phyloP scores from a whole-genome alignment of 2,329 filamentous ascomycete species.

The Sclerotinia spermophila region DNA sequence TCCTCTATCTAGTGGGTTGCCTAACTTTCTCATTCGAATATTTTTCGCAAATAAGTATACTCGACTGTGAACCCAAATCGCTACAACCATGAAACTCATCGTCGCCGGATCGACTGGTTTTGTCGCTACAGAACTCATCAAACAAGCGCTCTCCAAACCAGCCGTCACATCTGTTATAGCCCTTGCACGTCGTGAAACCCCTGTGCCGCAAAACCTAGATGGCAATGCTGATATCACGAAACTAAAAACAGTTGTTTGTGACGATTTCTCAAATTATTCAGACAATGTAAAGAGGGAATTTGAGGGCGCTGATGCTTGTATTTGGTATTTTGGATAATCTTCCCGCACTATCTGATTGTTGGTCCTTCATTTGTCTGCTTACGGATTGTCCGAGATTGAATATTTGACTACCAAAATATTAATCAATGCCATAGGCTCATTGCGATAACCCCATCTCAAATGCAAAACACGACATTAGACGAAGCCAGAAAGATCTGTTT shows the following conservation, averaged over 20 bases:
- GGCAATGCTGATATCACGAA: conserved; percentile 26
- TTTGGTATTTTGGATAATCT: conserved; percentile 35
- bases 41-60: not conserved
- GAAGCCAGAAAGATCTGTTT: conserved; percentile 43
- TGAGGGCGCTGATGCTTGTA: conserved; percentile 38
- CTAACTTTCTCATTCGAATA: not conserved
- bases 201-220: conserved; percentile 18
- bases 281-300: conserved; percentile 36
- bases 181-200: conserved; percentile 32
- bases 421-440: conserved; percentile 39
- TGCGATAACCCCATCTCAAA: conserved; percentile 42
- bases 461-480: conserved; percentile 35
- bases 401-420: not conserved
- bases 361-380: not conserved
- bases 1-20: not conserved
- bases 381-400: no score
- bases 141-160: conserved; percentile 36
- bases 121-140: conserved; percentile 39
- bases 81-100: conserved; percentile 37
- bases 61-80: not conserved
- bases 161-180: conserved; percentile 35
- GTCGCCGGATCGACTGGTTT: conserved; percentile 39
- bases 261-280: conserved; percentile 37
- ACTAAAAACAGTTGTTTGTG: conserved; percentile 36
- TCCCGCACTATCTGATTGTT: not conserved